Base-by-base conservation (phyloP, 495 filamentous ascomycete genomes). In the Letharia columbiana region DNA sequence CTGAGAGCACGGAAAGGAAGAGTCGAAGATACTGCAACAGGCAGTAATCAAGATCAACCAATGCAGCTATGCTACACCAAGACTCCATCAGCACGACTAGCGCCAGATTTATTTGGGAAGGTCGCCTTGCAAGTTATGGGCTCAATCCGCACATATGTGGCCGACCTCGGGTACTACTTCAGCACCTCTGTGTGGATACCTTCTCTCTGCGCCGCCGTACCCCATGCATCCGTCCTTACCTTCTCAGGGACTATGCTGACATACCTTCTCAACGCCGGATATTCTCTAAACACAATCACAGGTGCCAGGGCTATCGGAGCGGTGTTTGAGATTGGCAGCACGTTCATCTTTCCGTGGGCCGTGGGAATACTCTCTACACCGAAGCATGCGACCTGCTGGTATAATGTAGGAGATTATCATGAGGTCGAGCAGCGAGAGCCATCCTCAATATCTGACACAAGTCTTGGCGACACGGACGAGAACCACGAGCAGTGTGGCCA, bases 181-280 rank as follows among this genome's bases (percentile, higher is more conserved):
- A 1, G 35, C 20, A 45, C 37, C 15, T 13, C 50, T 7, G 50
- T 58, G 41, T 58, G 62, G 52, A 52, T 58, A n/a, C 62, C 62
- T n/a, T 57, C 50, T 4, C 45, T 64, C 39, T 64, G 50, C 37
- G 50, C 54, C 35, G 62, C 62, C n/a, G 18, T 58, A 57, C 35
- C 54, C 23, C 62, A 64, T 45, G 50, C 54, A 12, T 64, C 62
- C 8, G 62, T 64, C 8, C 50, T 64, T 11, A 57, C 50, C 28
- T 64, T 57, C 39, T 64, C 62, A 41, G 62, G 50, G 5, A 64
- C 50, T 6, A 57, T 64, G n/a, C 41, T 64, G 45, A 64, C 50
- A 44, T 64, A 64, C 31, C 49, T 64, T 28, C 52, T 64, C 50
- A 58, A 64, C 50, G 54, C 50, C 18, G 62, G 62, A 17, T 64